These are phyloP conservation scores for Kwoniella sp. DNA, from an alignment of 768 basidiomycete species.

Conservation along the genomic window DNA sequence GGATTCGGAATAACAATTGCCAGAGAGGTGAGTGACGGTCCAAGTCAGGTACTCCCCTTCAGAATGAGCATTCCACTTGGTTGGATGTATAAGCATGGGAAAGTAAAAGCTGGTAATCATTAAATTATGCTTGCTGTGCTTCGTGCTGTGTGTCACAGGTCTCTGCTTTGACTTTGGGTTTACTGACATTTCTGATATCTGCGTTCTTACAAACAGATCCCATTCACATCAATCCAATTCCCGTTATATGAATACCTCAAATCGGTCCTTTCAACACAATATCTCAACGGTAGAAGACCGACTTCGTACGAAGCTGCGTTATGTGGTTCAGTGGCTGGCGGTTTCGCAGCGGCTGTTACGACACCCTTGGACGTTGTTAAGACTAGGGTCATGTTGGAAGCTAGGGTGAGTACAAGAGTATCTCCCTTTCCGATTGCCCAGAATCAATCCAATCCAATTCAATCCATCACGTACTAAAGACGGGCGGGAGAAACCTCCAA, in stretches of 20 bases:
- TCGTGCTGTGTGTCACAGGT: no score
- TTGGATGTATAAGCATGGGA: no score
- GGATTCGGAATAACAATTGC: conserved; percentile 81
- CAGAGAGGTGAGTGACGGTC: conserved; percentile 64
- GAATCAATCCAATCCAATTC: neutral
- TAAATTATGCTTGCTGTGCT: no score
- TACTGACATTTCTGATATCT: no score
- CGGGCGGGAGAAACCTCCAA: no score
- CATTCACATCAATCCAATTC: conserved; percentile 94
- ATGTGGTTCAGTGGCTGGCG: conserved; percentile 90
- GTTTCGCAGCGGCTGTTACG: conserved; percentile 81
- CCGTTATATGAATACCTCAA: conserved; percentile 92
- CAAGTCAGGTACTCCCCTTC: no score
- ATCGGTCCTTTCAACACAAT: conserved; percentile 61
- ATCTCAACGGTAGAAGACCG: conserved; percentile 62
- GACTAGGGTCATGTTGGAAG: conserved; percentile 93
- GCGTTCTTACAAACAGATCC: conserved; percentile 64
- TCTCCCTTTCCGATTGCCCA: no score
- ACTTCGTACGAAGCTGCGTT: conserved; percentile 62
- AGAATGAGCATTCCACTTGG: no score
- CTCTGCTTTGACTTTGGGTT: no score
- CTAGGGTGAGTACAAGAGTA: conserved; percentile 69
- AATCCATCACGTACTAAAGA: no score
- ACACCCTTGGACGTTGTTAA: conserved; percentile 96
- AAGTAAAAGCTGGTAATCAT: no score